Conservation (phyloP, 2,329 filamentous ascomycete species). For the Sclerotinia subarctica region DNA sequence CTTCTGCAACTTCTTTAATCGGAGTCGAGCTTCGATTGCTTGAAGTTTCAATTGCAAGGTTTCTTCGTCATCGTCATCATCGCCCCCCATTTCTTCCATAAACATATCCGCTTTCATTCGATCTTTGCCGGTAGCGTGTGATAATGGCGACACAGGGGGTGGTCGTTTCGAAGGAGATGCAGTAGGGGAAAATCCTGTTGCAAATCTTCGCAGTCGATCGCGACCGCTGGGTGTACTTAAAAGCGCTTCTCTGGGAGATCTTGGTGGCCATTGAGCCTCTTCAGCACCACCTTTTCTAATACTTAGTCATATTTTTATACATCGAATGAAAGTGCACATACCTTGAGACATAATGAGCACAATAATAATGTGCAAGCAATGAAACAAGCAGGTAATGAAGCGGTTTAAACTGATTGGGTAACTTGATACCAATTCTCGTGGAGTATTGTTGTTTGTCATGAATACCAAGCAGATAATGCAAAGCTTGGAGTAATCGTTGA, state of each 20-base stretch:
- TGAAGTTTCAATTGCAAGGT: conserved; percentile 80
- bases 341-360: conserved; percentile 19
- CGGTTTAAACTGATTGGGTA: neutral
- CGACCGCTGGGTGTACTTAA: conserved; percentile 73
- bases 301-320: conserved; percentile 6
- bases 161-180: conserved; percentile 61
- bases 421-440: neutral
- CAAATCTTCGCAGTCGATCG: conserved; percentile 66
- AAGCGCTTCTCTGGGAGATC: conserved; percentile 63
- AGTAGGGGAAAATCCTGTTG: conserved; percentile 64
- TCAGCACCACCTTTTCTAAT: conserved; percentile 17
- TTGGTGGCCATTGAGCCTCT: conserved; percentile 56
- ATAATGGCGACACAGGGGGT: conserved; percentile 24
- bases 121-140: conserved; percentile 25
- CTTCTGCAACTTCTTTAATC: conserved; percentile 80
- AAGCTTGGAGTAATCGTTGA: neutral
- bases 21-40: conserved; percentile 83
- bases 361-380: conserved; percentile 11
- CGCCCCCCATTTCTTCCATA: conserved; percentile 43
- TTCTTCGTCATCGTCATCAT: conserved; percentile 78
- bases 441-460: conserved; percentile 9
- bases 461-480: conserved; percentile 1
- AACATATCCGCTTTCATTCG: conserved; percentile 37
- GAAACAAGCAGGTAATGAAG: conserved; percentile 11
- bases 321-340: conserved; percentile 12